Base-by-base conservation (phyloP, 495 filamentous ascomycete genomes). In the Hypoxylon crocopeplum region DNA sequence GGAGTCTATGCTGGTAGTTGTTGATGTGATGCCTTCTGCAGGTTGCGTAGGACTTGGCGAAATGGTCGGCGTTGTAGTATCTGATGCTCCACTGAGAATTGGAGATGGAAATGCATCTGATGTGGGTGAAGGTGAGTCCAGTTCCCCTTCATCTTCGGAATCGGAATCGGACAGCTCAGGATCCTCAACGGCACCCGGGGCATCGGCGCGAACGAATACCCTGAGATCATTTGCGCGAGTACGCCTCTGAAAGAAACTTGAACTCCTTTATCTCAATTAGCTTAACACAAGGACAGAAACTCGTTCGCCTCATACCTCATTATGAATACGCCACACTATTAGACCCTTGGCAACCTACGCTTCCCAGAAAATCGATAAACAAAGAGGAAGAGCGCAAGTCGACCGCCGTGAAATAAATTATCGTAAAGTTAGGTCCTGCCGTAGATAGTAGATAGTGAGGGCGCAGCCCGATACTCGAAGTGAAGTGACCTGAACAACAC, bases 401-500 rank as follows among this genome's bases (percentile, higher is more conserved):
- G 27, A 55, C 19, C 36, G n/a, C 32, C 4, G 39, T 22, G 52
- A 63, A 63, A 48, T 15, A 3, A 62, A 52, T 36, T 41, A 3
- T 63, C 16, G 48, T 57, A 17, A 52, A 51, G 56, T 39, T 27
- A 59, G 54, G 60, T 15, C 60, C 53, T 49, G 60, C 60, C 49
- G 54, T 64, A 46, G 42, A 62, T 32, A 25, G 49, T 44, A 30
- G 54, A 58, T 29, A 64, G 41, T 46, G 54, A 59, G 60, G 60
- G 60, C 54, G 5, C 60, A 58, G 60, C 60, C 60, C 54, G 17
- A 53, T 24, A 45, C 12, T 51, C 40, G 59, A 62, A 57, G 47
- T 27, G 54, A 63, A 62, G 17, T 57, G 47, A 57, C 29, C 41
- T 52, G 52, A 19, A 27, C 37, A 57, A 52, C n/a, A 62, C 41